These are phyloP conservation scores for Oligophagozyma castellii DNA, from an alignment of 1,139 yeast genomes.

Conservation along the genomic window DNA sequence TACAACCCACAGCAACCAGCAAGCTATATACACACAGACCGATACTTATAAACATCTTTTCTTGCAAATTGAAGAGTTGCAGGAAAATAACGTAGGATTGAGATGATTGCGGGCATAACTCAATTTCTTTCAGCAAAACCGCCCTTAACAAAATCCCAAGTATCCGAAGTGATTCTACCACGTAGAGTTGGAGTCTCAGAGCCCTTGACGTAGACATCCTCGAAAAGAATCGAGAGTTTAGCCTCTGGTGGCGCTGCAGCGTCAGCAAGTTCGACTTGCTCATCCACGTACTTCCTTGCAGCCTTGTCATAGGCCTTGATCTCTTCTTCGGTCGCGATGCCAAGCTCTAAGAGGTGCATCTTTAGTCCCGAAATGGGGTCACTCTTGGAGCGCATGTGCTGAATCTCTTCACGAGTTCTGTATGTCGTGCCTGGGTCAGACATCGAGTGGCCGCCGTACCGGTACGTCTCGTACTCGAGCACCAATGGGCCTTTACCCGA, in stretches of 20 bases:
- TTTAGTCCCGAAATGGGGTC: conserved; percentile 97
- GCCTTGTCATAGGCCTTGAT: conserved; percentile 88
- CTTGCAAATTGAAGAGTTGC: no score
- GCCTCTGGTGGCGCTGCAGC: conserved; percentile 93
- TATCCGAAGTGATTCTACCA: conserved; percentile 92
- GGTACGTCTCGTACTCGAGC: conserved; percentile 91
- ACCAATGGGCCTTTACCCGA: conserved; percentile 94
- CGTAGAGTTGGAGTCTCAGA: conserved; percentile 84
- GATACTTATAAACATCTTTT: conserved; percentile 1
- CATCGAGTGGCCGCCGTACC: conserved; percentile 99
- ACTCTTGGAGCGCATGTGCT: conserved; percentile 96
- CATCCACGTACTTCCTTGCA: conserved; percentile 89
- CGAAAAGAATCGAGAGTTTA: conserved; percentile 84
- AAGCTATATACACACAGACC: no score
- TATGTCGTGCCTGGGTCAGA: conserved; percentile 99
- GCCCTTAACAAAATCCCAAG: conserved; percentile 72
- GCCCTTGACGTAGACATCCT: conserved; percentile 94
- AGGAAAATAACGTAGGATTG: background rate
- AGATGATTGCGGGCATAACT: background rate
- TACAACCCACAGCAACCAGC: no score
- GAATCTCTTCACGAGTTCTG: conserved; percentile 99
- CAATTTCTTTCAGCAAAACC: conserved; percentile 34
- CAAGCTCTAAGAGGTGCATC: conserved; percentile 67
- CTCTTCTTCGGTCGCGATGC: conserved; percentile 86
- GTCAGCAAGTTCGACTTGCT: conserved; percentile 89